Percentiles rank a stretch among this genome's conserved stretches.
These are phyloP conservation scores for Candida insectalens DNA, from an alignment of 805 yeast species.

Conservation along the genomic window DNA sequence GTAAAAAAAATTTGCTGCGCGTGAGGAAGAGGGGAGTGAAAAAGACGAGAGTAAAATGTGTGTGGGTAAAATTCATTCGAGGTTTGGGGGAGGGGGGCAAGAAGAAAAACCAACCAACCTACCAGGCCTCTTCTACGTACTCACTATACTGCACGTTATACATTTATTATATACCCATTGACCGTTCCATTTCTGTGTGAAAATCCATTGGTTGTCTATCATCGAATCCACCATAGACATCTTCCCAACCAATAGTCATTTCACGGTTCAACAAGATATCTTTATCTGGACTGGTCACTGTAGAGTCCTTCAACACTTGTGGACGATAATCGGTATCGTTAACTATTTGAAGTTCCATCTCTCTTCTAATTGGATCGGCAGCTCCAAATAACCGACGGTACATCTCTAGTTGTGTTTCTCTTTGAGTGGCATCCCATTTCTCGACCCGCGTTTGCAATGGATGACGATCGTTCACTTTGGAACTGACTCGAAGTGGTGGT, in stretches of 20 bases:
- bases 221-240: slow-evolving; percentile 56
- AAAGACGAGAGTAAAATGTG: too few species aligned
- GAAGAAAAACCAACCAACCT: not conserved
- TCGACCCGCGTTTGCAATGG: slow-evolving; percentile 72
- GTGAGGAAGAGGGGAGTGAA: too few species aligned
- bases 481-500: slow-evolving; percentile 51
- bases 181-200: slow-evolving; percentile 66
- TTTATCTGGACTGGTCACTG: slow-evolving; percentile 28
- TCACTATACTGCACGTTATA: too few species aligned
- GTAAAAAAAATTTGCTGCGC: too few species aligned
- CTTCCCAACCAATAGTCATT: slow-evolving; percentile 84
- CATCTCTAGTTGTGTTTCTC: slow-evolving; percentile 59
- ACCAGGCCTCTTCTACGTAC: too few species aligned
- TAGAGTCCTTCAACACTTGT: slow-evolving; percentile 42
- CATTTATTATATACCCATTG: slow-evolving; percentile 45
- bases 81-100: not conserved
- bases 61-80: not conserved
- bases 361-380: slow-evolving; percentile 86
- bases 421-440: slow-evolving; percentile 76
- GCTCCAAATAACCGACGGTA: slow-evolving; percentile 82
- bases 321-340: slow-evolving; percentile 66
- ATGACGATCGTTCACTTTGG: slow-evolving; percentile 68
- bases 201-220: slow-evolving; percentile 36
- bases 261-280: slow-evolving; percentile 80
- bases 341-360: slow-evolving; percentile 79